Evolutionary conservation across 2,329 filamentous ascomycete genomes (phyloP).

Genomic region (Alternaria ethzedia): DNA sequence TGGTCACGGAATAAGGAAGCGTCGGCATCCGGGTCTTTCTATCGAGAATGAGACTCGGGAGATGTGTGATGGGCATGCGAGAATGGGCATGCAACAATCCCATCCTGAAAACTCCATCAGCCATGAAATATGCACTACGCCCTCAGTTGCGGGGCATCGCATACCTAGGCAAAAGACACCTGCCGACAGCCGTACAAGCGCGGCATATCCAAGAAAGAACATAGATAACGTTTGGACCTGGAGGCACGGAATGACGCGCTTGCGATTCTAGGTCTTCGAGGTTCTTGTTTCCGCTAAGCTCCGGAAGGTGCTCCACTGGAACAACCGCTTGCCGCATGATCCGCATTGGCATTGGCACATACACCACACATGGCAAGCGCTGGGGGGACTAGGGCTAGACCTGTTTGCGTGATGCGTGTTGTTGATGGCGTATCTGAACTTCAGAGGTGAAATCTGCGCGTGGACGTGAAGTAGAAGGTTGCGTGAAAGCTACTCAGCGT

Average conservation of each 20-base stretch:
- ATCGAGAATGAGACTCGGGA: background rate
- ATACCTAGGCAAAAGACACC: background rate
- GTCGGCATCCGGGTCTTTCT: background rate
- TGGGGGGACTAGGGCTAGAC: background rate
- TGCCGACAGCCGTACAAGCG: background rate
- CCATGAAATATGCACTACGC: background rate
- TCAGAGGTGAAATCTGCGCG: background rate
- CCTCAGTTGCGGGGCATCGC: background rate
- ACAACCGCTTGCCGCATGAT: conserved; percentile 11
- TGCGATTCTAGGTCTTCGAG: background rate
- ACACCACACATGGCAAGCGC: background rate
- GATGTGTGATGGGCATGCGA: background rate
- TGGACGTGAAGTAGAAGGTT: background rate
- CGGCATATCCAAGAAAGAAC: background rate
- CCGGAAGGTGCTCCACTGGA: conserved; percentile 3
- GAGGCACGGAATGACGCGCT: background rate
- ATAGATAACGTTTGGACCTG: background rate
- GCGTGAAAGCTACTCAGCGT: background rate
- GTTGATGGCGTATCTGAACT: background rate
- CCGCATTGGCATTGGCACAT: background rate
- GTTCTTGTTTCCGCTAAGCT: conserved; percentile 4
- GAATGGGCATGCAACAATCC: background rate
- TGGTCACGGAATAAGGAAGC: conserved; percentile 2
- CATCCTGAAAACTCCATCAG: background rate
- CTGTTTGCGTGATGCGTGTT: background rate